These are phyloP conservation scores for Aspergillus spinulosporus DNA, from an alignment of 2,329 filamentous ascomycete genomes.

Conservation along the genomic window DNA sequence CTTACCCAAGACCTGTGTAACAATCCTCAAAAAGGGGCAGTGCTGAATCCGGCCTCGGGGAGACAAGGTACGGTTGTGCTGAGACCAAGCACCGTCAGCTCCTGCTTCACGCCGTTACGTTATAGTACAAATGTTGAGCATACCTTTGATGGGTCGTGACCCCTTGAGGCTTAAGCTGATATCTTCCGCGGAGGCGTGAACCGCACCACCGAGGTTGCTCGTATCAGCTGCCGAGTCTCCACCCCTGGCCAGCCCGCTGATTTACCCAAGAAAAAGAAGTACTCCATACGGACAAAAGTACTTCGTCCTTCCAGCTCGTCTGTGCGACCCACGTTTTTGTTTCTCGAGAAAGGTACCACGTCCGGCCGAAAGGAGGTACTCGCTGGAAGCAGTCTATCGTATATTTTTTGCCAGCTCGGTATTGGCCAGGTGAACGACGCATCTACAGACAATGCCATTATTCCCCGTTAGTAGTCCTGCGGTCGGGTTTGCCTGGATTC, in stretches of 20 bases:
- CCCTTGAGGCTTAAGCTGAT: not conserved
- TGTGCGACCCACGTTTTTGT: constrained; percentile 4
- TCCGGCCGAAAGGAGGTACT: not conserved
- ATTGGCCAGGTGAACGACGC: not conserved
- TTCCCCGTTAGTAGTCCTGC: not conserved
- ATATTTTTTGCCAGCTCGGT: not conserved
- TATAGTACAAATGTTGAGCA: not conserved
- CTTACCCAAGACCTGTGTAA: constrained; percentile 6
- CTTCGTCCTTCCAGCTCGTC: not conserved
- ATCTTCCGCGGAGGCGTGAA: not conserved
- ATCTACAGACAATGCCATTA: not conserved
- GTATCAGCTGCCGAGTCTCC: constrained; percentile 7
- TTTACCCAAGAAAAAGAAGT: not conserved
- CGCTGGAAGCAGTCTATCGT: not conserved
- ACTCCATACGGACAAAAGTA: not conserved
- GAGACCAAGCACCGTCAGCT: not conserved
- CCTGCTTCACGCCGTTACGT: not conserved
- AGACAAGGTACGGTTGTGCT: not conserved
- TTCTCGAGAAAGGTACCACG: not conserved
- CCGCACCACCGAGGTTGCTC: not conserved
- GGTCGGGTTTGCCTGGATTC: not conserved
- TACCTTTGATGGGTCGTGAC: not conserved
- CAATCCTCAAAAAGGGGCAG: not conserved
- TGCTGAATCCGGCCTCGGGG: not conserved
- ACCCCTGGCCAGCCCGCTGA: constrained; percentile 1